These are phyloP conservation scores for Baorangia bicolor DNA, from an alignment of 768 basidiomycete species.

Conservation along the genomic window DNA sequence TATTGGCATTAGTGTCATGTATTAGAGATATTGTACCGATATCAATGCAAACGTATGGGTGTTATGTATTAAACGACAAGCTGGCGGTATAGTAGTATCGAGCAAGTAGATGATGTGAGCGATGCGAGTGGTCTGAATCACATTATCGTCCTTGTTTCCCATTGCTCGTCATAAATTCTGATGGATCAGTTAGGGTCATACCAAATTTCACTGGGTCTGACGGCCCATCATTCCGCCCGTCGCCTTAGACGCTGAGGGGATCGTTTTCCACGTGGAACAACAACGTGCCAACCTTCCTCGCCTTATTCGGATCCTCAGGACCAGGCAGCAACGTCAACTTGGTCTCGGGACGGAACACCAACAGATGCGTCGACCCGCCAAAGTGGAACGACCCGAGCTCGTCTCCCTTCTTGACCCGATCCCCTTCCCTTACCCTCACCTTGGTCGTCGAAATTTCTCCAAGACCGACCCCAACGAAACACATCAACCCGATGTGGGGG, in stretches of 20 bases:
- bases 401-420: slow-evolving; percentile 51
- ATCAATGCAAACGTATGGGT: no score
- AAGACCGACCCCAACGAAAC: slow-evolving; percentile 61
- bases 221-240: neutral
- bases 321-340: slow-evolving; percentile 19
- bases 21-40: no score
- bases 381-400: slow-evolving; percentile 65
- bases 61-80: no score
- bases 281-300: slow-evolving; percentile 18
- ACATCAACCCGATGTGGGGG: slow-evolving; percentile 52
- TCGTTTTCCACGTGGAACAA: slow-evolving; percentile 19
- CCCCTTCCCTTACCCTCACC: slow-evolving; percentile 44
- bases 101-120: no score
- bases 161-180: no score
- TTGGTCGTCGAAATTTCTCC: slow-evolving; percentile 62
- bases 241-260: neutral
- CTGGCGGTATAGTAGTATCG: no score
- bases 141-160: no score
- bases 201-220: no score
- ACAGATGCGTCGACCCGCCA: slow-evolving; percentile 53
- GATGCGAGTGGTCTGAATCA: no score
- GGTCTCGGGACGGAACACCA: slow-evolving; percentile 43
- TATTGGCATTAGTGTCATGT: no score
- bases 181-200: no score
- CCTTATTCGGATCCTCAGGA: neutral